Evolutionary conservation across 768 basidiomycete genomes (phyloP).

Genomic region (Suillus sp.): DNA sequence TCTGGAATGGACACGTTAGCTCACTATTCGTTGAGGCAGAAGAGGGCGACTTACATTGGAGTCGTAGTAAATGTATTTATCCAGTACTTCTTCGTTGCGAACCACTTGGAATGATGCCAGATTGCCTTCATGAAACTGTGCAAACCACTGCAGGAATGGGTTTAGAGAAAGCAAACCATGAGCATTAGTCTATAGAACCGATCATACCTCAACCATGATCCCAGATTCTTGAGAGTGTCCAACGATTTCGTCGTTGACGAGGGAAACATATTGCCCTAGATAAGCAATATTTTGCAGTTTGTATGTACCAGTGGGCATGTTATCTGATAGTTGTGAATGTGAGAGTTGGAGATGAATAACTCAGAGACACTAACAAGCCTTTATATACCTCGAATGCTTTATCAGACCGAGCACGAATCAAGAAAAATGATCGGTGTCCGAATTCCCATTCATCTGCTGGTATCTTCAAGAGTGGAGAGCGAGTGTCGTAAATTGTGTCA

Average conservation of each 20-base stretch:
- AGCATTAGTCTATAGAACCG: too few species aligned
- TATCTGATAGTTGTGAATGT: neutral
- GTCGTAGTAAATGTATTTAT: slow-evolving; percentile 1
- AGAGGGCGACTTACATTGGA: neutral
- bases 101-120: neutral
- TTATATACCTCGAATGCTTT: neutral
- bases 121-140: neutral
- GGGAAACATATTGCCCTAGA: neutral
- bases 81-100: neutral
- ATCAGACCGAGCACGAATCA: neutral
- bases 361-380: neutral
- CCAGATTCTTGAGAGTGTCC: neutral
- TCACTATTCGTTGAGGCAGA: neutral
- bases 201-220: neutral
- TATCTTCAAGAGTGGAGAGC: neutral
- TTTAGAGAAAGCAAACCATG: neutral
- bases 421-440: neutral
- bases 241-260: neutral
- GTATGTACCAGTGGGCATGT: neutral
- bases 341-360: neutral
- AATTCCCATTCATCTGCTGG: neutral
- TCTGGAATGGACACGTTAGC: neutral
- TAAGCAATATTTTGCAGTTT: neutral
- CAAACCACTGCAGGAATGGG: neutral
- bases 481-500: neutral